Percentiles rank a stretch among this genome's conserved stretches.
Evolutionary conservation across 148 eudicot genomes (phyloP).

Genomic region (Nepenthes gracilis): DNA sequence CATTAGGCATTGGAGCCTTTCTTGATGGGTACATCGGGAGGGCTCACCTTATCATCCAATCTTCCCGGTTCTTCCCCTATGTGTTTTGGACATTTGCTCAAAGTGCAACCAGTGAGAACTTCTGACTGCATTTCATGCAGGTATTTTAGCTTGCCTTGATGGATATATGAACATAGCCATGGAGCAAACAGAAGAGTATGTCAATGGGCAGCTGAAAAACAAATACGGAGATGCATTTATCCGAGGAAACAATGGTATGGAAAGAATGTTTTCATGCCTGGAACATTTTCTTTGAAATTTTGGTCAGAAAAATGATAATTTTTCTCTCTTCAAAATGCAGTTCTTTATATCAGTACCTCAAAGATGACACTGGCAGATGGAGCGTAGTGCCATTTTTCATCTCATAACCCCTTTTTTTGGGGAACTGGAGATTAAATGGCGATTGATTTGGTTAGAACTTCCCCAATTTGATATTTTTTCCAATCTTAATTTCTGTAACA

Average conservation of each 20-base stretch:
- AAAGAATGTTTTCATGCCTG: neutral
- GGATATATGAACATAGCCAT: conserved; percentile 98
- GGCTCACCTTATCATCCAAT: too few species aligned
- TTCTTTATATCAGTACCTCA: conserved; percentile 89
- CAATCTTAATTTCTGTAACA: too few species aligned
- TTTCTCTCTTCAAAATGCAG: conserved; percentile 30
- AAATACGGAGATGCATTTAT: conserved; percentile 96
- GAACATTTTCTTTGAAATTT: neutral
- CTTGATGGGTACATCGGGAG: too few species aligned
- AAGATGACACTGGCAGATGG: conserved; percentile 80
- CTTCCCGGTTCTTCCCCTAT: too few species aligned
- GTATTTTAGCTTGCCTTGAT: conserved; percentile 90
- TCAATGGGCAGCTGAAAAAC: conserved; percentile 89
- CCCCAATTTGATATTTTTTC: too few species aligned
- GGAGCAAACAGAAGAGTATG: conserved; percentile 99
- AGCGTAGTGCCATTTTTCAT: conserved; percentile 21
- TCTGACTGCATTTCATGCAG: conserved; percentile 20
- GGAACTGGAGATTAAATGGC: too few species aligned
- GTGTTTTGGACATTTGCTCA: too few species aligned
- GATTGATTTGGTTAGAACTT: too few species aligned
- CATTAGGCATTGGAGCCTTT: neutral
- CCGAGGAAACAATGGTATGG: conserved; percentile 86
- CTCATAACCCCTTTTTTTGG: too few species aligned
- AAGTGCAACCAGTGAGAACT: too few species aligned
- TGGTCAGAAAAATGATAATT: neutral